Evolutionary conservation across 2,329 filamentous ascomycete genomes (phyloP).

Genomic region (Huntiella bhutanensis): DNA sequence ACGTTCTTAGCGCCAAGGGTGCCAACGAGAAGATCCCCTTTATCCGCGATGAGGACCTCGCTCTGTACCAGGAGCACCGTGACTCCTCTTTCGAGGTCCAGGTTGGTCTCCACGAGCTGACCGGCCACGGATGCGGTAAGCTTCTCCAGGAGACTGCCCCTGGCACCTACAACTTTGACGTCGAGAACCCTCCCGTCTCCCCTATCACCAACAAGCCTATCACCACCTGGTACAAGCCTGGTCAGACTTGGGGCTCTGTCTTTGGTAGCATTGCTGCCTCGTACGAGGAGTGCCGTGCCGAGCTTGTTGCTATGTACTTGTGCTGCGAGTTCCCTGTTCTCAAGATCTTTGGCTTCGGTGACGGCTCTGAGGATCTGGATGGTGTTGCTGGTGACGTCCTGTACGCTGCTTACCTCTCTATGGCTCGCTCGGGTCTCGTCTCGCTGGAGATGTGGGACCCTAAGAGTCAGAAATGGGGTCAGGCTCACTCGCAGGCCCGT

Average conservation of each 20-base stretch:
- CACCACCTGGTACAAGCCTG: constrained; percentile 78
- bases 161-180: constrained; percentile 76
- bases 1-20: constrained; percentile 78
- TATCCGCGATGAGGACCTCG: constrained; percentile 59
- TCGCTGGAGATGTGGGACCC: constrained; percentile 92
- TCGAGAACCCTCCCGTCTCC: constrained; percentile 59
- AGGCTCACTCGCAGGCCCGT: constrained; percentile 77
- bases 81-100: constrained; percentile 87
- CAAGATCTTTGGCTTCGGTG: constrained; percentile 78
- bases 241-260: constrained; percentile 84
- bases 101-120: constrained; percentile 82
- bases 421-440: constrained; percentile 81
- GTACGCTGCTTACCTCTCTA: constrained; percentile 72
- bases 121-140: constrained; percentile 78
- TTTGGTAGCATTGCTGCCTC: constrained; percentile 75
- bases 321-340: constrained; percentile 77
- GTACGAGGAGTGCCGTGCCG: constrained; percentile 74
- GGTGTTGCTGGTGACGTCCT: constrained; percentile 70
- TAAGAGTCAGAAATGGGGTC: constrained; percentile 77
- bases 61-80: constrained; percentile 62
- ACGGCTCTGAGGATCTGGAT: constrained; percentile 54
- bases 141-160: constrained; percentile 73
- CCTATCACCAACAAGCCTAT: constrained; percentile 60
- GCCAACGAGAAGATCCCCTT: constrained; percentile 87
- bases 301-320: constrained; percentile 82